These are phyloP conservation scores for Circinella minor DNA, from an alignment of 371 early-diverging fungal species.

Conservation along the genomic window DNA sequence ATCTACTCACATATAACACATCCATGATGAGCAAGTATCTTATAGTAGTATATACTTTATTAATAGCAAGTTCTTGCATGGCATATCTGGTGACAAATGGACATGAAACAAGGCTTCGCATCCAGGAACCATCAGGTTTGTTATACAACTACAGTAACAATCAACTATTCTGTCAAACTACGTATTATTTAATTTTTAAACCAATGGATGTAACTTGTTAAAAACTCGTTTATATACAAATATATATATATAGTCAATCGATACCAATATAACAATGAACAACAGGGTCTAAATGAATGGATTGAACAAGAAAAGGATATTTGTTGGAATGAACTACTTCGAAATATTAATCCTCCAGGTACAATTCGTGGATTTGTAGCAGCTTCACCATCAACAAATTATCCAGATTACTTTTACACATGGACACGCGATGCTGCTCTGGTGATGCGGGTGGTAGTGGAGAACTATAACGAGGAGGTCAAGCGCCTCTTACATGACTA, in stretches of 20 bases:
- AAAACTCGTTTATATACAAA: too few species aligned
- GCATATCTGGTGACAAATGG: neutral
- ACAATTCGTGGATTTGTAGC: slow-evolving; percentile 40
- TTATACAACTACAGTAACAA: neutral
- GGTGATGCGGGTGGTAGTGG: slow-evolving; percentile 51
- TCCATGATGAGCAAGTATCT: neutral
- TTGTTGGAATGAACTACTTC: slow-evolving; percentile 28
- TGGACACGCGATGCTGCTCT: slow-evolving; percentile 82
- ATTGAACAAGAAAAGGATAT: slow-evolving; percentile 24
- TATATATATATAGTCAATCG: too few species aligned
- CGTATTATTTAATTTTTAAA: too few species aligned
- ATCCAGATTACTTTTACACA: slow-evolving; percentile 79
- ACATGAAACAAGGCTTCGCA: neutral
- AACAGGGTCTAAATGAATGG: slow-evolving; percentile 18
- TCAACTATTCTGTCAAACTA: too few species aligned
- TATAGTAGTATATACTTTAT: neutral
- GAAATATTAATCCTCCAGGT: slow-evolving; percentile 44
- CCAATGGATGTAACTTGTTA: too few species aligned
- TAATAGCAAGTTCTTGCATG: neutral
- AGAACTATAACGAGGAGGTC: slow-evolving; percentile 24
- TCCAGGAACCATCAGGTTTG: slow-evolving; percentile 2
- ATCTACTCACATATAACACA: neutral
- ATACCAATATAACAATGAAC: neutral
- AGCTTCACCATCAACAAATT: slow-evolving; percentile 38
- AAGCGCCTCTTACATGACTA: slow-evolving; percentile 39